Evolutionary conservation across 2,329 filamentous ascomycete species (phyloP), one percentile per base, ranked within the genome.

Genomic region (Arthrobotrys conoides): DNA sequence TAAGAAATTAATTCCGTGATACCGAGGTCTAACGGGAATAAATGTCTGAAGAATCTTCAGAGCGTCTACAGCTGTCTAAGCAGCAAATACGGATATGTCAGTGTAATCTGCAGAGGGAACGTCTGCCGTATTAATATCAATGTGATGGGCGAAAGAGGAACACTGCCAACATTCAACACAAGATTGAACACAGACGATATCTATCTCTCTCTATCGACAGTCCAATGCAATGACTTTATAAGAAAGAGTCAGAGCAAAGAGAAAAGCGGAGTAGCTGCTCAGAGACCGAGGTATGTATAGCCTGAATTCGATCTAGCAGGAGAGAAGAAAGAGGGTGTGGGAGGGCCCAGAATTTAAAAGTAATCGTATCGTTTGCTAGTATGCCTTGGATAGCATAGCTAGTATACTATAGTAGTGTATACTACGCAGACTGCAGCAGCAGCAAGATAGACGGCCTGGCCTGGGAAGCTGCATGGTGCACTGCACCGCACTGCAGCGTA

Each of bases 221-320:
- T 36, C 10, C 18, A 44, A 44, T 61, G 57, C 33, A 44, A 27
- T 61, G 57, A 36, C n/a, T 61, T 61, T 61, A 61, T 61, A 61
- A 61, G 2, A 6, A 10, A 64, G 20, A 51, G 10, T 22, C 12
- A 24, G 9, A 51, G 22, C 12, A 59, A 33, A 36, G 36, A 8
- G 16, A 66, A 77, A 70, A 77, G 73, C 73, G 61, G 67, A 71
- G 67, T 66, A 66, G 51, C 55, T 64, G 18, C 63, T 63, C 36
- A 67, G 33, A 63, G 44, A 38, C 70, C 30, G 61, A 67, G 49
- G 61, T 76, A 41, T 41, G 36, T 41, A 78, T 67, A 78, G 75
- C 59, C 75, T 78, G 75, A 78, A 78, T 78, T 63, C 75, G 30
- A 38, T 48, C 51, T 41, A 61, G 36, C 57, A 61, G 57, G 49